Conservation (phyloP, 495 filamentous ascomycete genomes). For the Penicillium pancosmium region DNA sequence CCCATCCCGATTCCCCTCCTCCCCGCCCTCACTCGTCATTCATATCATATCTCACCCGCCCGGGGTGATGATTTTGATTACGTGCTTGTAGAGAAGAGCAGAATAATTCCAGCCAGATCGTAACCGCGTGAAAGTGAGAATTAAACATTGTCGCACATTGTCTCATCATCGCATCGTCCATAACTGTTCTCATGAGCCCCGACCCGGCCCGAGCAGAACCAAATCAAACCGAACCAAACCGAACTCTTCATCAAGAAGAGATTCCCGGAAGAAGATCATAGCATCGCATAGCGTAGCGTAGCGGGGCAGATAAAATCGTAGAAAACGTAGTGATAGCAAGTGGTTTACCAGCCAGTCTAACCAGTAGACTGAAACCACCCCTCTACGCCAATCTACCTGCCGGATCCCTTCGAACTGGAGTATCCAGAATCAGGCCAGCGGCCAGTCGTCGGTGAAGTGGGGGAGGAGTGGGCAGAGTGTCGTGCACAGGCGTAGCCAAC, state of each 20-base stretch:
- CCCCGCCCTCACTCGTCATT: neutral
- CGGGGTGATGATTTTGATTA: neutral
- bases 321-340: neutral
- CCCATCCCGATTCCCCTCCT: neutral
- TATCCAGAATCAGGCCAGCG: slow-evolving; percentile 57
- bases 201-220: neutral
- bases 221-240: neutral
- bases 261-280: neutral
- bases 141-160: slow-evolving; percentile 9
- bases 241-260: neutral
- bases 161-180: slow-evolving; percentile 1
- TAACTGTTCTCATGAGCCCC: neutral
- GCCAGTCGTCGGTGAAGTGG: slow-evolving; percentile 24
- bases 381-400: slow-evolving; percentile 13
- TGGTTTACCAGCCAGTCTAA: neutral
- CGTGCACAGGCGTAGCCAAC: slow-evolving; percentile 76
- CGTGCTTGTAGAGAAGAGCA: no score
- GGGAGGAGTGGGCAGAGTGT: slow-evolving; percentile 52
- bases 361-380: neutral
- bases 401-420: slow-evolving; percentile 43
- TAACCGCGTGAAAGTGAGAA: neutral
- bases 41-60: neutral
- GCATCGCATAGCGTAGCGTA: neutral
- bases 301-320: neutral
- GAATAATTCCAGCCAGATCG: neutral